Conservation (phyloP, 164 flowering plant species). For the Chloranthus sessilifolius region DNA sequence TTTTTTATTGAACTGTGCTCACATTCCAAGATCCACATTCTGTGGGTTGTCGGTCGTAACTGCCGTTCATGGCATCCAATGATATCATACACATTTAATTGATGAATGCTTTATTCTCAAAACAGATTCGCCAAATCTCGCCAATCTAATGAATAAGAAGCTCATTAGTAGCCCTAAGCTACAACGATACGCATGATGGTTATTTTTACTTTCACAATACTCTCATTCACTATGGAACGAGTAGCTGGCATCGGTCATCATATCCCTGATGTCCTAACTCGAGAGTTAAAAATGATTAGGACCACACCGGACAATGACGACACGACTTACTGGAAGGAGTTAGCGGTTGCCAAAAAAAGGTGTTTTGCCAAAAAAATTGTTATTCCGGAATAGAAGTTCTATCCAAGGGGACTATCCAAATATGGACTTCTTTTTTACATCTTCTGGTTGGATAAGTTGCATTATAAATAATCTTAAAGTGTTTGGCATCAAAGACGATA, state of each 20-base stretch:
- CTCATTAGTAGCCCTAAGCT: neutral
- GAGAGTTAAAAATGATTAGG: neutral
- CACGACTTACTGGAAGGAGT: neutral
- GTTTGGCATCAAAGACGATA: neutral
- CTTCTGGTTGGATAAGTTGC: neutral
- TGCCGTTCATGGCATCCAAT: no score
- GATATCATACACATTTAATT: no score
- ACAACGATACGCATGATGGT: neutral
- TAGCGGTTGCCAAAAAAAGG: neutral
- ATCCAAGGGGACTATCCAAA: neutral
- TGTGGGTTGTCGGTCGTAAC: no score
- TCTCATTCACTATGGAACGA: neutral
- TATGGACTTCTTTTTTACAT: neutral
- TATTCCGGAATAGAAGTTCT: neutral
- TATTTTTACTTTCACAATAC: neutral
- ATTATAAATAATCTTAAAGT: neutral
- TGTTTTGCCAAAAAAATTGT: neutral
- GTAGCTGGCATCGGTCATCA: neutral
- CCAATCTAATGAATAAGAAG: neutral
- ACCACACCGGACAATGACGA: neutral
- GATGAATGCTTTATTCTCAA: neutral
- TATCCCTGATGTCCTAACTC: neutral
- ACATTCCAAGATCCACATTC: no score
- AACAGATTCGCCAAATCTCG: neutral
- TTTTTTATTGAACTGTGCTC: no score